Percentiles rank a stretch among this genome's conserved stretches.
Conservation (phyloP, 1,284 basidiomycete species). For the Cutaneotrichosporon sp. region DNA sequence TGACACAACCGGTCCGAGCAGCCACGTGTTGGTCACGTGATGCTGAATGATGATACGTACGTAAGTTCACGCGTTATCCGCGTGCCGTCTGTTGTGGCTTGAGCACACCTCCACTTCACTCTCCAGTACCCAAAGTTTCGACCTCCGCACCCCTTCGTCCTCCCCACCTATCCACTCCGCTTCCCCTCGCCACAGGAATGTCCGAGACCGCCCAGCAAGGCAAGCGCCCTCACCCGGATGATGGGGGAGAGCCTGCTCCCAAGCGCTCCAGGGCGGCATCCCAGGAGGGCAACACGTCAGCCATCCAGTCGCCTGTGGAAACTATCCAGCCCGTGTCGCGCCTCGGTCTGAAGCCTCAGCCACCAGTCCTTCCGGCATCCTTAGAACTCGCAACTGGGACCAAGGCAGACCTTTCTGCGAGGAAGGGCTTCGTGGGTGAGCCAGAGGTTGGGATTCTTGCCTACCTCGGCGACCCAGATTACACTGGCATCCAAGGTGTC, state of each 20-base stretch:
- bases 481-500: slow-evolving; percentile 73
- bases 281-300: neutral
- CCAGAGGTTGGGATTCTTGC: slow-evolving; percentile 87
- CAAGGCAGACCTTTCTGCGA: slow-evolving; percentile 32
- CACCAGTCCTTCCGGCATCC: slow-evolving; percentile 42
- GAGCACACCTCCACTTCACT: neutral
- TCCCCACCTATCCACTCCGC: neutral
- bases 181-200: neutral
- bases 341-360: slow-evolving; percentile 40
- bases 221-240: neutral
- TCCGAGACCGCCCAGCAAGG: neutral
- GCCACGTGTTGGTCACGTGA: too few species aligned
- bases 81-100: neutral
- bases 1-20: too few species aligned
- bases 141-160: neutral
- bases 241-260: neutral
- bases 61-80: neutral
- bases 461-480: slow-evolving; percentile 72
- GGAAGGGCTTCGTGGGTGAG: slow-evolving; percentile 62
- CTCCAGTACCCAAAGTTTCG: neutral
- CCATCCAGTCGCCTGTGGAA: slow-evolving; percentile 11
- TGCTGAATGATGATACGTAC: neutral
- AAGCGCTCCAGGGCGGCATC: neutral
- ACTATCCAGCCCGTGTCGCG: slow-evolving; percentile 36
- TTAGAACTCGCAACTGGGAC: slow-evolving; percentile 39